These are phyloP conservation scores for Aspergillus sclerotioniger DNA, from an alignment of 495 filamentous ascomycete genomes.

Conservation along the genomic window DNA sequence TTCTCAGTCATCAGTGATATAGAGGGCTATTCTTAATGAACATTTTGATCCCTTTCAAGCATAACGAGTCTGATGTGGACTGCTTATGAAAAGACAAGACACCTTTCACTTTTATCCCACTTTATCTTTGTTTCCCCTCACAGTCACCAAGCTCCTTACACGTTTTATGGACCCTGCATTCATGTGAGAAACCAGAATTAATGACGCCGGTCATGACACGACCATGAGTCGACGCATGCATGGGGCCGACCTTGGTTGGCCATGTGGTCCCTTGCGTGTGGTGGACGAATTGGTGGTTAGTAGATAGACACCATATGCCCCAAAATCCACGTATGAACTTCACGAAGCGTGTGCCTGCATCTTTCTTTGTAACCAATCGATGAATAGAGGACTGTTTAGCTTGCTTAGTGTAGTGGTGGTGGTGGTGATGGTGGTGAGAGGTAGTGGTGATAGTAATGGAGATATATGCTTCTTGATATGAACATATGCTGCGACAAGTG, in stretches of 20 bases:
- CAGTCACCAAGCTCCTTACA: background rate
- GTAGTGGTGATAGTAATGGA: no score
- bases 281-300: conserved; percentile 25
- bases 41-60: conserved; percentile 15
- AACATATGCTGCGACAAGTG: no score
- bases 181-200: conserved; percentile 19
- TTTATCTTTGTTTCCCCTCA: background rate
- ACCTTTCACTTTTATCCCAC: background rate
- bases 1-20: conserved; percentile 17
- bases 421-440: background rate
- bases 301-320: conserved; percentile 42
- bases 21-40: conserved; percentile 19
- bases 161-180: conserved; percentile 6
- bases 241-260: conserved; percentile 17
- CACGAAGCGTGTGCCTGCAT: background rate
- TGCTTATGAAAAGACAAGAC: background rate
- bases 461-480: no score
- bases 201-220: conserved; percentile 22
- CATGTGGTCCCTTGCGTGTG: conserved; percentile 27
- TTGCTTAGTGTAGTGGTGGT: background rate
- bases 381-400: background rate
- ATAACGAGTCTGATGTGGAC: conserved; percentile 16
- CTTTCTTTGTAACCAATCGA: background rate
- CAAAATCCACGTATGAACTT: conserved; percentile 38
- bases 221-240: conserved; percentile 27